Evolutionary conservation across 2,329 filamentous ascomycete genomes (phyloP).

Genomic region (Ceratocystis diversiconidia): DNA sequence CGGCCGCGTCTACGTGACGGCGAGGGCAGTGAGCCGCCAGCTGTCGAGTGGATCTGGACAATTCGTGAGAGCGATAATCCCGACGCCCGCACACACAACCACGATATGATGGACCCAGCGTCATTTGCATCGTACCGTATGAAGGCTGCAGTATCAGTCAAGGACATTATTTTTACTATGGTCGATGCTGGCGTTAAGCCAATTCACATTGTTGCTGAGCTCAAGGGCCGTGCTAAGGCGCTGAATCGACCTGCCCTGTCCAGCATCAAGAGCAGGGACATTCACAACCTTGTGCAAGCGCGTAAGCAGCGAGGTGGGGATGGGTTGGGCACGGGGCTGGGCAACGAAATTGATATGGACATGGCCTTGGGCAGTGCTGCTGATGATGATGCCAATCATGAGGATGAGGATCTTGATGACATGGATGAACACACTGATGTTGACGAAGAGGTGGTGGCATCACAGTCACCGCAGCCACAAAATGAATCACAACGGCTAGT

Average conservation of each 20-base stretch:
- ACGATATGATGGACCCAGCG: slow-evolving; percentile 16
- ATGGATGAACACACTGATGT: slow-evolving; percentile 3
- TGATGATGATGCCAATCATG: background rate
- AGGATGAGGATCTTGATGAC: background rate
- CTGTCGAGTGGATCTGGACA: slow-evolving; percentile 18
- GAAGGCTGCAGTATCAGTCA: slow-evolving; percentile 16
- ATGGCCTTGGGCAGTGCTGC: background rate
- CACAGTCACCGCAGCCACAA: background rate
- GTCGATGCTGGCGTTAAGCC: slow-evolving; percentile 17
- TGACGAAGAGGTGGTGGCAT: background rate
- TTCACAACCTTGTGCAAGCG: slow-evolving; percentile 17
- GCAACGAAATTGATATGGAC: slow-evolving; percentile 11
- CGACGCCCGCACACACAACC: slow-evolving; percentile 16
- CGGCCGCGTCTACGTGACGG: slow-evolving; percentile 18
- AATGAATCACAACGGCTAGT: background rate
- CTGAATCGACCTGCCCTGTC: slow-evolving; percentile 11
- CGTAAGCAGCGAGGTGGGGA: slow-evolving; percentile 6
- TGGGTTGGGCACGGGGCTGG: background rate
- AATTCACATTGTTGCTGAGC: slow-evolving; percentile 16
- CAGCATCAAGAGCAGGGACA: slow-evolving; percentile 17
- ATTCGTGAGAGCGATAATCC: slow-evolving; percentile 17
- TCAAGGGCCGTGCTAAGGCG: slow-evolving; percentile 12
- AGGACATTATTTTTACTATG: slow-evolving; percentile 17
- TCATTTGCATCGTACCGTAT: slow-evolving; percentile 17
- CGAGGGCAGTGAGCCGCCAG: slow-evolving; percentile 20